Percentiles rank a stretch among this genome's conserved stretches.
phyloP scores from a whole-genome alignment of 2,329 filamentous ascomycete genomes.

The Arthrinium phaeospermum region DNA sequence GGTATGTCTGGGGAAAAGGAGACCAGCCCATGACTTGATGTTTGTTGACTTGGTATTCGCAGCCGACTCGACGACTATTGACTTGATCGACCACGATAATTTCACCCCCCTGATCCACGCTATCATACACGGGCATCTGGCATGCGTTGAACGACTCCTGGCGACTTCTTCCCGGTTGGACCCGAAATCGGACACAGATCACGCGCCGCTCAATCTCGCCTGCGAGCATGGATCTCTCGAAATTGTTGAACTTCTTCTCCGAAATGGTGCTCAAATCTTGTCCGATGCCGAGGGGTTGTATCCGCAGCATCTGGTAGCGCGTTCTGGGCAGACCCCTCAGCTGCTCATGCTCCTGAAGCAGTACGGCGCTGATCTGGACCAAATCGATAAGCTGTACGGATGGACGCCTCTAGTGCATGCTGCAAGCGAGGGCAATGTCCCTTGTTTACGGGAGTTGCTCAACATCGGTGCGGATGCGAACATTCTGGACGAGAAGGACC shows the following conservation, averaged over 20 bases:
- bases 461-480: constrained; percentile 79
- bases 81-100: constrained; percentile 93
- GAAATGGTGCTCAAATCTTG: constrained; percentile 80
- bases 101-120: constrained; percentile 95
- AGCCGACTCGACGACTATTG: constrained; percentile 77
- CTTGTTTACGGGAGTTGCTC: constrained; percentile 82
- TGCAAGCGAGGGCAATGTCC: constrained; percentile 92
- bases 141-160: constrained; percentile 81
- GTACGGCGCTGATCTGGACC: constrained; percentile 88
- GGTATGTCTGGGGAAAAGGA: constrained; percentile 48
- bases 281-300: constrained; percentile 95
- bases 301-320: constrained; percentile 94
- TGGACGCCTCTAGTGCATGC: constrained; percentile 98
- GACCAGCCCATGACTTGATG: constrained; percentile 14
- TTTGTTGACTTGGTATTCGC: constrained; percentile 25
- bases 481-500: constrained; percentile 87
- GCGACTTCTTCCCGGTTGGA: constrained; percentile 82
- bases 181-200: constrained; percentile 83
- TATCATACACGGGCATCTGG: constrained; percentile 84
- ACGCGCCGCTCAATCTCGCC: constrained; percentile 91
- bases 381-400: constrained; percentile 93
- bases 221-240: constrained; percentile 90
- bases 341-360: constrained; percentile 81
- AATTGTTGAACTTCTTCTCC: constrained; percentile 84
- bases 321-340: constrained; percentile 81